Evolutionary conservation across 2,329 filamentous ascomycete genomes (phyloP), one percentile per base, ranked within the genome.

Genomic region (Sarocladium kiliense): DNA sequence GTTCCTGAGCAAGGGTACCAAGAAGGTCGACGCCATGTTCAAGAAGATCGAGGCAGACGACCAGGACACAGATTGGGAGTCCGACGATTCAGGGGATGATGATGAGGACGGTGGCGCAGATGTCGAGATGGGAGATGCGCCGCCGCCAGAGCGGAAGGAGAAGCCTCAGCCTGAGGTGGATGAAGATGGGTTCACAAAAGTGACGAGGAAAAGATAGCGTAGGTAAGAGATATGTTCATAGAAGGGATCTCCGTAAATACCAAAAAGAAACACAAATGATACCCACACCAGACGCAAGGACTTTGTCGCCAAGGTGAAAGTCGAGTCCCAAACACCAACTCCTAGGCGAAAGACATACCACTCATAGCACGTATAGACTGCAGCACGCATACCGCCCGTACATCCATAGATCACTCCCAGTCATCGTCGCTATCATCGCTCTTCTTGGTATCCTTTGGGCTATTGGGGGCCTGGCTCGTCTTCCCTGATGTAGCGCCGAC

Each of bases 181-280:
- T 68, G 88, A 91, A 61, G 89, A 93, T 65, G 89, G 89, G 3
- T 93, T 93, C 68, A 89, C 85, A 16, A 89, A 81, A 70, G 88
- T 91, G 60, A 80, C 84, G 64, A 88, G 84, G 74, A 88, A 84
- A 77, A 80, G 77, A 74, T 78, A 69, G 30, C 14, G 26, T 21
- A 5, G n/a, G 27, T 10, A 23, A n/a, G 27, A 34, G 47, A 7
- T 34, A 45, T 25, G 41, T 51, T 51, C 23, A 49, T 51, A 36
- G 47, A 19, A n/a, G n/a, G 27, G 7, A 30, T 30, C 44, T 51
- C 30, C 16, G 30, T 51, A 51, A 36, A 51, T 36, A 36, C 14
- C 30, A 25, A 36, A 30, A 51, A 51, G 26, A 44, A 49, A 16
- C 27, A 34, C 27, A 51, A 51, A 32, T 51, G 47, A 51, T 51